Conservation (phyloP, 2,329 filamentous ascomycete species). For the Cyanodermella asteris region DNA sequence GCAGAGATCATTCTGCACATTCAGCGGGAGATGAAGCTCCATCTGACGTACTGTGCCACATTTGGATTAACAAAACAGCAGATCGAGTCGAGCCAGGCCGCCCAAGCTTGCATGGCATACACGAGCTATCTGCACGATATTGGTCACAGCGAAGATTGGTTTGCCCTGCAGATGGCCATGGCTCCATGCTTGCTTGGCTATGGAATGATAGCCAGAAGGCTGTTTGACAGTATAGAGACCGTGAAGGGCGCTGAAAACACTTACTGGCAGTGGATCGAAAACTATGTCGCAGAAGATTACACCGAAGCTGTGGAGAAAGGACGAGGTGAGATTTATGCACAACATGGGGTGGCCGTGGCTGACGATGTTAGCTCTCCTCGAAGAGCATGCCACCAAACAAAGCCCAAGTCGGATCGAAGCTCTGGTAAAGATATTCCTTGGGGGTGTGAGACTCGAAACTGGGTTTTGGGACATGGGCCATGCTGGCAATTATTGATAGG, state of each 20-base stretch:
- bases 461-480: conserved; percentile 52
- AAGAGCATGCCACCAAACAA: conserved; percentile 50
- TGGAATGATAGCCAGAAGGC: conserved; percentile 50
- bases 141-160: conserved; percentile 68
- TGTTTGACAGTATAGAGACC: conserved; percentile 41
- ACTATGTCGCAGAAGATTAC: conserved; percentile 69
- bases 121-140: conserved; percentile 75
- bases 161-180: conserved; percentile 65
- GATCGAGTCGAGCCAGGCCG: conserved; percentile 53
- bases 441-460: conserved; percentile 39
- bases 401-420: conserved; percentile 60
- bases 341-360: neutral
- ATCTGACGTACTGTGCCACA: conserved; percentile 58
- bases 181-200: conserved; percentile 76
- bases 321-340: conserved; percentile 31
- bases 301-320: conserved; percentile 47
- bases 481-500: too few species aligned
- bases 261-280: conserved; percentile 84
- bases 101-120: conserved; percentile 62
- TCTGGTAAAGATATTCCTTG: conserved; percentile 61
- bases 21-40: conserved; percentile 56
- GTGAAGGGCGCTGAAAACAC: conserved; percentile 40
- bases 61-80: conserved; percentile 57
- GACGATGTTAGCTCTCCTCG: conserved; percentile 40
- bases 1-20: conserved; percentile 57